A percentile compares a stretch with the other conserved stretches of the same genome.
These are phyloP conservation scores for Cruciata laevipes DNA, from an alignment of 257 asterid genomes.

Conservation along the genomic window DNA sequence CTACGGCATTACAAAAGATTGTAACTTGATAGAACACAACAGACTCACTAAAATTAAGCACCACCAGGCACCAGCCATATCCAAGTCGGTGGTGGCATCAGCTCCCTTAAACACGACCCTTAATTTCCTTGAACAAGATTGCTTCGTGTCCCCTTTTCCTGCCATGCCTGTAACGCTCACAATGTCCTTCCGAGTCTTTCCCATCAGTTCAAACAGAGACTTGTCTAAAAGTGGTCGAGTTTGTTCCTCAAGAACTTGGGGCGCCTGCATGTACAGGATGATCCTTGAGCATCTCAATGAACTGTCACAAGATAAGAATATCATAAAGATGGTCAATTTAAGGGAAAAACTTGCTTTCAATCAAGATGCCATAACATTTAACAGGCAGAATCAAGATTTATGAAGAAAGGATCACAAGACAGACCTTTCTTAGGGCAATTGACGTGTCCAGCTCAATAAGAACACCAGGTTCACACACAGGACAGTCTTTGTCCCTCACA, in stretches of 20 bases:
- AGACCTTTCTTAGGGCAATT: slow-evolving; percentile 66
- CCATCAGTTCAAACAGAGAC: slow-evolving; percentile 70
- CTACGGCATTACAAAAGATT: background rate
- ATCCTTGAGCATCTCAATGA: slow-evolving; percentile 78
- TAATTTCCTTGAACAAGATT: slow-evolving; percentile 73
- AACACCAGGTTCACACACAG: slow-evolving; percentile 97
- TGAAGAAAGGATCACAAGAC: slow-evolving; percentile 18
- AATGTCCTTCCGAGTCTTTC: slow-evolving; percentile 43
- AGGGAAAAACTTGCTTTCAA: background rate
- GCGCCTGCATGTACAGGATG: slow-evolving; percentile 96
- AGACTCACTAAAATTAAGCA: slow-evolving; percentile 28
- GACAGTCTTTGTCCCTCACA: slow-evolving; percentile 75
- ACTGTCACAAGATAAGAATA: slow-evolving; percentile 38
- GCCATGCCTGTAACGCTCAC: slow-evolving; percentile 73
- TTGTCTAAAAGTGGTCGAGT: slow-evolving; percentile 74
- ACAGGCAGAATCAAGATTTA: background rate
- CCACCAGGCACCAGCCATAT: slow-evolving; percentile 91
- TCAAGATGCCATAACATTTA: background rate
- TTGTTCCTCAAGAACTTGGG: slow-evolving; percentile 85
- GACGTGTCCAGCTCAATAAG: slow-evolving; percentile 79
- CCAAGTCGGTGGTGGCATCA: slow-evolving; percentile 57
- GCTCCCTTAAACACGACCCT: slow-evolving; percentile 73
- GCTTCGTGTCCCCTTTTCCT: slow-evolving; percentile 76
- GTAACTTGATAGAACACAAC: background rate
- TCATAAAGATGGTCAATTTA: background rate